These are phyloP conservation scores for Metschnikowia kofuensis DNA, from an alignment of 805 yeast species.

Conservation along the genomic window DNA sequence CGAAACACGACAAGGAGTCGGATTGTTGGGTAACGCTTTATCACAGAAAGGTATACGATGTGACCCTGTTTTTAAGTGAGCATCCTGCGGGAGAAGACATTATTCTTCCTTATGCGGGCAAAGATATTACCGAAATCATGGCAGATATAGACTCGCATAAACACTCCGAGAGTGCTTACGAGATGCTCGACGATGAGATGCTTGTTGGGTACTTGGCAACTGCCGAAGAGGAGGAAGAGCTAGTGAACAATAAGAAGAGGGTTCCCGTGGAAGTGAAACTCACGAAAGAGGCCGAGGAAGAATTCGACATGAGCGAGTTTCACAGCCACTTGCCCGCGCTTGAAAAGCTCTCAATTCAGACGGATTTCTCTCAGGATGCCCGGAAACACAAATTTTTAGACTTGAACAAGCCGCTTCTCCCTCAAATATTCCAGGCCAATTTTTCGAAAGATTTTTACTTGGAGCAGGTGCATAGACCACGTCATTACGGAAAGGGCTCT, in stretches of 20 bases:
- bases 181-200: conserved; percentile 77
- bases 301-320: conserved; percentile 36
- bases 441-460: conserved; percentile 87
- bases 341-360: conserved; percentile 69
- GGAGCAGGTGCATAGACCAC: conserved; percentile 96
- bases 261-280: conserved; percentile 58
- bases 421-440: conserved; percentile 72
- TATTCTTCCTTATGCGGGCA: conserved; percentile 57
- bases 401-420: conserved; percentile 72
- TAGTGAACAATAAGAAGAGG: conserved; percentile 57
- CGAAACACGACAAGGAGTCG: conserved; percentile 46
- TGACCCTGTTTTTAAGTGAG: conserved; percentile 66
- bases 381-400: conserved; percentile 83
- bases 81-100: conserved; percentile 69
- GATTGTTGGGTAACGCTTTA: conserved; percentile 83
- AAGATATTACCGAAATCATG: conserved; percentile 68
- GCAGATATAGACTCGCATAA: conserved; percentile 69
- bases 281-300: conserved; percentile 16
- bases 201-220: conserved; percentile 84
- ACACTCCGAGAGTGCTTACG: conserved; percentile 84
- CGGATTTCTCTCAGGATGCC: conserved; percentile 72
- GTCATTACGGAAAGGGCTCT: conserved; percentile 96
- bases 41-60: conserved; percentile 79
- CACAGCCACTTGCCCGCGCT: conserved; percentile 69
- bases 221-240: conserved; percentile 67